Conservation (phyloP, 768 basidiomycete genomes). For the Holtermanniella nyarrowii region DNA sequence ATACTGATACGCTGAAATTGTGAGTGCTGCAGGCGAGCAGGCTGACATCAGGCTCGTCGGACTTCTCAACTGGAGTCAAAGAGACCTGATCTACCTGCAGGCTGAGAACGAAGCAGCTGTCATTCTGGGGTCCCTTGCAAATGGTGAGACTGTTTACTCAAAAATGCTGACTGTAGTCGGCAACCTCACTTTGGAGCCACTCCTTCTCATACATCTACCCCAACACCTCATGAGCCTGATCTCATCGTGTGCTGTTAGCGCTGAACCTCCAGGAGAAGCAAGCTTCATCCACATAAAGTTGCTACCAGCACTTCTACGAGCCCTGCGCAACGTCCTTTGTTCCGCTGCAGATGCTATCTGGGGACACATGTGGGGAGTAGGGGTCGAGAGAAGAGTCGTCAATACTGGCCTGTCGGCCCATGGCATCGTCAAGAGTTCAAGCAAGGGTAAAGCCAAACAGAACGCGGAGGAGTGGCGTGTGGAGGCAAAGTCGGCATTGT, state of each 20-base stretch:
- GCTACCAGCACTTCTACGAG: conserved; percentile 27
- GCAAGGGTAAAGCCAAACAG: conserved; percentile 8
- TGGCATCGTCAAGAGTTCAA: not conserved
- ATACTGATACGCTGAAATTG: conserved; percentile 18
- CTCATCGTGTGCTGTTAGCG: conserved; percentile 9
- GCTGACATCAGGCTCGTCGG: not conserved
- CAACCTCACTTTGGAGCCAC: conserved; percentile 22
- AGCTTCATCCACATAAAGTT: conserved; percentile 6
- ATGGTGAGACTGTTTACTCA: conserved; percentile 16
- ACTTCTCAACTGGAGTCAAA: not conserved
- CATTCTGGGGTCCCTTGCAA: conserved; percentile 34
- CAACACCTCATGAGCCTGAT: conserved; percentile 10
- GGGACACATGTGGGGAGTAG: conserved; percentile 39
- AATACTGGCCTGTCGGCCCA: conserved; percentile 13
- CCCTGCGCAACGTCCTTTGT: conserved; percentile 30
- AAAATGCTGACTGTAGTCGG: conserved; percentile 11
- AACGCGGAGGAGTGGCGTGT: conserved; percentile 9
- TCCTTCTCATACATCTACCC: conserved; percentile 16
- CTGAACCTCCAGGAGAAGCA: not conserved
- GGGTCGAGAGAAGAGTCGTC: conserved; percentile 18
- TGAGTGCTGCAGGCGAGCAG: conserved; percentile 4
- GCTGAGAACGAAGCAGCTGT: conserved; percentile 32
- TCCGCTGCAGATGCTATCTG: conserved; percentile 34
- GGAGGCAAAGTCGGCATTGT: conserved; percentile 10
- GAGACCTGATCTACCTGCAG: conserved; percentile 11